Base-by-base conservation (phyloP, 176 grass and related monocot genomes). In the Aegilops longissima region DNA sequence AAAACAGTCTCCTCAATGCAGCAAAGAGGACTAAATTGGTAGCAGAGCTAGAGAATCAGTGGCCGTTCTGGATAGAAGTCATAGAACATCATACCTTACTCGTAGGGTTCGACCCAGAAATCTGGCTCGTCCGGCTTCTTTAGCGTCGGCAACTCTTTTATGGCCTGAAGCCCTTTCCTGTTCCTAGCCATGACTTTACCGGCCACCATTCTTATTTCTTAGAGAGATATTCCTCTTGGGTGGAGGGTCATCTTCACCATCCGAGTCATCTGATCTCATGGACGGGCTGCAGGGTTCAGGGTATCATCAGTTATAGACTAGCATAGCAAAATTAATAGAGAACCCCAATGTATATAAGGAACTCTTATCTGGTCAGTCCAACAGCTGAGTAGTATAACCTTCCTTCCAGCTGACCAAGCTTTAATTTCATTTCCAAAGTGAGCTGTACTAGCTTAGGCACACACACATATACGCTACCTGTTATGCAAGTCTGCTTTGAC, bases 111-210 rank as follows among this genome's bases (percentile, higher is more conserved):
- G 42, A 88, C 84, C 56, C 88, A 98, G 87, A 98, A 98, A 81
- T 98, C 93, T 0, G 96, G 94, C 67, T 96, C 97, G 10, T 91
- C 92, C 13, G 97, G 97, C 72, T 98, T 98, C 73, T 70, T 90
- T 54, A 98, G 56, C 63, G 90, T 98, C 4, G 88, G 89, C 85
- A 94, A 56, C 14, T 90, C 94, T 71, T 92, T 89, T 7, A 82
- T 87, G 40, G 86, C 89, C 72, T 80, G 88, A 75, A 78, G 86
- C 70, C 82, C 84, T 83, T 98, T 96, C 80, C 96, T 95, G 68
- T 75, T 88, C 61, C 84, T 77, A 80, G 88, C 78, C 77, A 93
- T 70, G 70, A 96, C 86, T 58, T 75, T 88, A 24, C 82, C 87
- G 56, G 88, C 78, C 77, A 93, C 61, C 75, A 96, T 44, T 44